Base-by-base conservation (phyloP, 73 alveolate genomes). In the Symbiodinium natans region DNA sequence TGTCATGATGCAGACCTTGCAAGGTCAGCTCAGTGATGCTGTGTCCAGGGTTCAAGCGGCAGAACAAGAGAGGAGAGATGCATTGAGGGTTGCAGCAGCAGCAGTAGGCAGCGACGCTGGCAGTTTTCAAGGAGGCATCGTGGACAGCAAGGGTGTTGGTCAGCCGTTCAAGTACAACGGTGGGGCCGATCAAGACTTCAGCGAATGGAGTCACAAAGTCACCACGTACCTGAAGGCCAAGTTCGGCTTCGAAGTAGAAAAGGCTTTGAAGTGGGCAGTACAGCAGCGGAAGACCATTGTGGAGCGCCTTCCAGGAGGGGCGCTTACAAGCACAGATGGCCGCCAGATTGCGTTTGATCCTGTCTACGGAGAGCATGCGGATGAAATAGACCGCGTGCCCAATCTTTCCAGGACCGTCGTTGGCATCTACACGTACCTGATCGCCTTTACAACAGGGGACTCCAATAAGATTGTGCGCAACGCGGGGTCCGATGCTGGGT, bases 391-490 rank as follows among this genome's bases (percentile, higher is more conserved):
- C 10, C 25, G 46, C 23, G 33, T 75, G 48, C 48, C 29, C 80
- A 25, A 63, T 63, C 38, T 63, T 19, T 5, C 7, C 29, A 21
- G 43, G 41, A 9, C 39, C 56, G 74, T 23, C 21, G 92, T 25
- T 25, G 42, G 80, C 13, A 27, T 83, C 54, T 46, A 85, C 36
- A 63, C 93, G 8, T 85, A 85, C 80, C 17, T 85, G 75, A 46
- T 85, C 7, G 0, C 54, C 54, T 85, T 85, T 52, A 85, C 93
- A 9, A 46, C 93, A 1, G 93, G 93, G 11, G 93, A 85, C 25
- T 41, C 93, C 19, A 85, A 85, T 46, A 85, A 48, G 48, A 46
- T 85, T 23, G 93, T 85, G 38, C 4, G 93, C 29, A 85, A 85
- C 52, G 40, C 52, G 6, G 93, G 93, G 5, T 27, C 75, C 13